These are phyloP conservation scores for Obelidium mucronatum DNA, from an alignment of 192 early-diverging fungal species.

Conservation along the genomic window DNA sequence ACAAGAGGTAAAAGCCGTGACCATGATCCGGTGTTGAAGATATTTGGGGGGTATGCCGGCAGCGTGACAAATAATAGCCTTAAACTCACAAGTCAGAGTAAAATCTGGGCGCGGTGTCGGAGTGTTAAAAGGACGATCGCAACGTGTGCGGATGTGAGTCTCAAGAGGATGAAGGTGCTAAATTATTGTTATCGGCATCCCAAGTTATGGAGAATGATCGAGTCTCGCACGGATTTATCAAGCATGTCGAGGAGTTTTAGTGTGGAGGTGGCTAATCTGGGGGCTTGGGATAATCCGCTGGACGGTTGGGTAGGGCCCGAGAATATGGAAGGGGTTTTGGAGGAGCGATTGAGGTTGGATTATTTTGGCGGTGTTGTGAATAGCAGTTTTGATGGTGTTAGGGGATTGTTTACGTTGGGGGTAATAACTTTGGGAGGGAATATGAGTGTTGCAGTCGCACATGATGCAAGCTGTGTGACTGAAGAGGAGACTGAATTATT, in stretches of 20 bases:
- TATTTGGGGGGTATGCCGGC: slow-evolving; percentile 59
- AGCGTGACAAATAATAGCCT: slow-evolving; percentile 44
- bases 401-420: slow-evolving; percentile 58
- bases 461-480: slow-evolving; percentile 41
- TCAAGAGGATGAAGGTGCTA: slow-evolving; percentile 50
- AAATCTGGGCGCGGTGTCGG: slow-evolving; percentile 51
- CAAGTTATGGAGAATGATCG: slow-evolving; percentile 46
- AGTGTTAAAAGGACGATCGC: slow-evolving; percentile 42
- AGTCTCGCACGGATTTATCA: slow-evolving; percentile 45
- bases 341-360: slow-evolving; percentile 28
- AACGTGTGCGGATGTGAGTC: slow-evolving; percentile 23
- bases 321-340: not conserved
- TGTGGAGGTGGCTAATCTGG: slow-evolving; percentile 60
- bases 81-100: slow-evolving; percentile 26
- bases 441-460: slow-evolving; percentile 47
- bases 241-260: slow-evolving; percentile 43
- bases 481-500: slow-evolving; percentile 51
- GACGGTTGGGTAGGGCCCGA: not conserved
- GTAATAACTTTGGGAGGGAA: slow-evolving; percentile 52
- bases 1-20: slow-evolving; percentile 53
- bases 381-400: slow-evolving; percentile 51
- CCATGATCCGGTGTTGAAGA: slow-evolving; percentile 41
- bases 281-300: slow-evolving; percentile 54
- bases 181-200: slow-evolving; percentile 56
- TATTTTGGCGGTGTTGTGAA: slow-evolving; percentile 54